Evolutionary conservation across 129 eudicot genomes (phyloP).

Genomic region (Artemisia argyi): DNA sequence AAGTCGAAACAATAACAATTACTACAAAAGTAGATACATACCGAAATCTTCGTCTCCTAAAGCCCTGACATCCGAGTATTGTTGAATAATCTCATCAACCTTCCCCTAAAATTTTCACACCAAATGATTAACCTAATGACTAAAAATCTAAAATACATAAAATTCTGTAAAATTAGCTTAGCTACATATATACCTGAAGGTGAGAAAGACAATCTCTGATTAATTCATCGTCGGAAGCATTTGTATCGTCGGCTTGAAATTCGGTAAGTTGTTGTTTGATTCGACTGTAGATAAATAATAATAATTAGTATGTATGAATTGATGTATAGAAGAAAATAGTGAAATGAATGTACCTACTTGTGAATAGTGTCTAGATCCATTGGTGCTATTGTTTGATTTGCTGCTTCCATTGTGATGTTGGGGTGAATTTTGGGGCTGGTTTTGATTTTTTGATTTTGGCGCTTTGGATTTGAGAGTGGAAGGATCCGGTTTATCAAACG

Average conservation of each 20-base stretch:
- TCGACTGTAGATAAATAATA: background rate
- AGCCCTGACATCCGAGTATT: background rate
- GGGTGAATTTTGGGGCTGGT: too few species aligned
- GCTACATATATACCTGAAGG: too few species aligned
- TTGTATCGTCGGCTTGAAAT: background rate
- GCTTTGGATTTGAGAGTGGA: too few species aligned
- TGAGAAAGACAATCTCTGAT: background rate
- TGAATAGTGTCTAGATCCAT: too few species aligned
- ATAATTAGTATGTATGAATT: background rate
- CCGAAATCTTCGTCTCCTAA: background rate
- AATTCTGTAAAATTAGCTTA: background rate
- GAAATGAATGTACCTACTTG: too few species aligned
- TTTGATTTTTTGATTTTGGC: too few species aligned
- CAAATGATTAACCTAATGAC: background rate
- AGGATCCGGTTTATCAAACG: too few species aligned
- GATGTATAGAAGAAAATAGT: background rate
- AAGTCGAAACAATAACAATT: background rate
- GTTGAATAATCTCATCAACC: background rate
- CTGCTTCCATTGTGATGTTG: too few species aligned
- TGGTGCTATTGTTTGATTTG: too few species aligned
- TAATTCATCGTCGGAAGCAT: background rate
- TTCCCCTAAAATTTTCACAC: background rate
- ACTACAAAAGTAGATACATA: too few species aligned
- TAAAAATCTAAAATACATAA: too few species aligned
- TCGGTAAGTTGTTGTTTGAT: background rate